Conservation (phyloP, 1,284 basidiomycete species). For the Ganoderma meredithae region DNA sequence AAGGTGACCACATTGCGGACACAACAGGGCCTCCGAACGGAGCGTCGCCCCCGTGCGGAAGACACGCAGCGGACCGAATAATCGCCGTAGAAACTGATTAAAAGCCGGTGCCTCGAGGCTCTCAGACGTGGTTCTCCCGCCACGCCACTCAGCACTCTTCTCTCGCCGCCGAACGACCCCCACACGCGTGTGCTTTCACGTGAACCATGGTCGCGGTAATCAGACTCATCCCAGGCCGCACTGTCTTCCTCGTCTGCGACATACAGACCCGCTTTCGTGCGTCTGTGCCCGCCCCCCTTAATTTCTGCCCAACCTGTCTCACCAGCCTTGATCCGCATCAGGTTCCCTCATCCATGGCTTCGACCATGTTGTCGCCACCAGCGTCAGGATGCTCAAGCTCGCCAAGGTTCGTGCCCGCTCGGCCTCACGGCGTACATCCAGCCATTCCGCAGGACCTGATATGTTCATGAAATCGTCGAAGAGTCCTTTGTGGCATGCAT, state of each 20-base stretch:
- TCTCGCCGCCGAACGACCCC: constrained; percentile 2
- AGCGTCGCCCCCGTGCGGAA: neutral
- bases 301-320: constrained; percentile 9
- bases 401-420: constrained; percentile 60
- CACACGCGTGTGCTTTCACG: neutral
- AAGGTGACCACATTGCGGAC: neutral
- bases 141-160: neutral
- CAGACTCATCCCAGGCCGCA: constrained; percentile 53
- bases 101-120: constrained; percentile 11
- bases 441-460: no score
- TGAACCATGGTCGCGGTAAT: constrained; percentile 40
- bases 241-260: constrained; percentile 83
- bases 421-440: no score
- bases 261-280: constrained; percentile 79
- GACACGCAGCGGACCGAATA: neutral
- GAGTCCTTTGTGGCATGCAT: no score
- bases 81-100: constrained; percentile 8
- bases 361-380: constrained; percentile 71
- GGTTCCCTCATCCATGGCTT: constrained; percentile 70
- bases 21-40: neutral
- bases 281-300: constrained; percentile 36
- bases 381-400: constrained; percentile 80
- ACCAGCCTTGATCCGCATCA: constrained; percentile 34
- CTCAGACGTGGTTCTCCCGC: constrained; percentile 7
- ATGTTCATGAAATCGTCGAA: no score